Percentiles rank a stretch among this genome's conserved stretches.
These are phyloP conservation scores for Solanum tarijense DNA, from an alignment of 257 asterid species.

Conservation along the genomic window DNA sequence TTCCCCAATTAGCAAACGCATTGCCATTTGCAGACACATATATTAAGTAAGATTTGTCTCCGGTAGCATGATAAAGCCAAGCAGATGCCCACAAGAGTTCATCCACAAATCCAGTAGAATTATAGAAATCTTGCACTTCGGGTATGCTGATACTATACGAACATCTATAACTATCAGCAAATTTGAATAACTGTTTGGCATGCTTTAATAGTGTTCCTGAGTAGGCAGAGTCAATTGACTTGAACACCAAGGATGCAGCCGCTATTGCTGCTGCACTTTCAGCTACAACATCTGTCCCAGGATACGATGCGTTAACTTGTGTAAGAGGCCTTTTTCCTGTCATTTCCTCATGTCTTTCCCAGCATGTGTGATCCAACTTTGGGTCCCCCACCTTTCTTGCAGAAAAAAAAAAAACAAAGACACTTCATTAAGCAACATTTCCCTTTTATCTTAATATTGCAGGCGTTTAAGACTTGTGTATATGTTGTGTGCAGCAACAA, in stretches of 20 bases:
- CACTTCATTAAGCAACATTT: neutral
- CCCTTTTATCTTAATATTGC: neutral
- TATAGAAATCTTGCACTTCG: constrained; percentile 31
- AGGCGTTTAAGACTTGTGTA: neutral
- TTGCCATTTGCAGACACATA: constrained; percentile 35
- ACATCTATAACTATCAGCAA: constrained; percentile 48
- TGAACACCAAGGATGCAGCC: constrained; percentile 49
- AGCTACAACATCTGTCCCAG: constrained; percentile 67
- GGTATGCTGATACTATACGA: constrained; percentile 41
- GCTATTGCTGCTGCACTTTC: constrained; percentile 81
- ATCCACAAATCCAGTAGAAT: constrained; percentile 54
- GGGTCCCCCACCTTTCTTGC: constrained; percentile 50
- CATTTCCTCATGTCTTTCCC: constrained; percentile 53
- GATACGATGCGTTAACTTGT: constrained; percentile 38
- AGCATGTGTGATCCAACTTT: constrained; percentile 47
- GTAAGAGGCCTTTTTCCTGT: constrained; percentile 25
- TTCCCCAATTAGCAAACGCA: constrained; percentile 42
- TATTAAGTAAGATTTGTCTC: constrained; percentile 24
- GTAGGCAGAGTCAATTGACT: constrained; percentile 20
- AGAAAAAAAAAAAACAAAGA: neutral
- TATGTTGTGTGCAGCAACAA: neutral
- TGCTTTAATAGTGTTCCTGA: constrained; percentile 38
- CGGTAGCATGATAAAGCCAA: constrained; percentile 62
- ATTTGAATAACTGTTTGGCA: constrained; percentile 35
- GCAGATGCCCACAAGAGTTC: constrained; percentile 75